A percentile compares a stretch with the other conserved stretches of the same genome.
Evolutionary conservation across 345 rosid genomes (phyloP).

Genomic region (Boechera retrofracta): DNA sequence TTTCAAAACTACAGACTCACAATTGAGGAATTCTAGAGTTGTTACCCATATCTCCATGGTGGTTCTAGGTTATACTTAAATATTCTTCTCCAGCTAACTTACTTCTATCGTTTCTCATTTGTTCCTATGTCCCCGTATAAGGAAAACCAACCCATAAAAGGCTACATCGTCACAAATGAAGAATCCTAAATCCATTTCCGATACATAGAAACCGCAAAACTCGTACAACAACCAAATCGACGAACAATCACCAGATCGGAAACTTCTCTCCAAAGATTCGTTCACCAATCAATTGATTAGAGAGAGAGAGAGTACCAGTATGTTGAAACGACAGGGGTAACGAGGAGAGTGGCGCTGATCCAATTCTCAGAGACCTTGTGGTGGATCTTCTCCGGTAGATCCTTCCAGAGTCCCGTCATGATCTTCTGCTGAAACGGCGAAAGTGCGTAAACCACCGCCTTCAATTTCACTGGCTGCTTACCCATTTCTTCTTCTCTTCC

Average conservation of each 20-base stretch:
- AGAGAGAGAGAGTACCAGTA: constrained; percentile 53
- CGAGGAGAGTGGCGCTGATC: constrained; percentile 75
- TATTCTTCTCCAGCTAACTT: constrained; percentile 6
- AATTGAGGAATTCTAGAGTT: not conserved
- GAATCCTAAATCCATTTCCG: constrained; percentile 7
- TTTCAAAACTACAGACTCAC: not conserved
- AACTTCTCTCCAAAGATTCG: not conserved
- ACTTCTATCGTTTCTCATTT: not conserved
- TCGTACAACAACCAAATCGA: constrained; percentile 23
- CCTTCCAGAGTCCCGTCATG: constrained; percentile 78
- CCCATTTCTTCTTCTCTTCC: constrained; percentile 54
- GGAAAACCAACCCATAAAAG: not conserved
- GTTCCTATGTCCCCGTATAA: not conserved
- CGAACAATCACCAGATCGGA: constrained; percentile 28
- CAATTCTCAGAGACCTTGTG: constrained; percentile 91
- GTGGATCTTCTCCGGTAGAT: constrained; percentile 69
- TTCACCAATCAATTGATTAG: not conserved
- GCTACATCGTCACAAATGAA: not conserved
- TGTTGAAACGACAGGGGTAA: constrained; percentile 66
- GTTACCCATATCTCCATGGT: not conserved
- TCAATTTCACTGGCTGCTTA: constrained; percentile 78
- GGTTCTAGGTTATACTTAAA: not conserved
- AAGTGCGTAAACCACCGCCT: constrained; percentile 81
- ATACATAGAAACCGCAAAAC: not conserved
- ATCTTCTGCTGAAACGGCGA: constrained; percentile 87